Percentiles rank a stretch among this genome's conserved stretches.
phyloP scores from a whole-genome alignment of 345 rosid species.

The Pseudoturritis turrita region DNA sequence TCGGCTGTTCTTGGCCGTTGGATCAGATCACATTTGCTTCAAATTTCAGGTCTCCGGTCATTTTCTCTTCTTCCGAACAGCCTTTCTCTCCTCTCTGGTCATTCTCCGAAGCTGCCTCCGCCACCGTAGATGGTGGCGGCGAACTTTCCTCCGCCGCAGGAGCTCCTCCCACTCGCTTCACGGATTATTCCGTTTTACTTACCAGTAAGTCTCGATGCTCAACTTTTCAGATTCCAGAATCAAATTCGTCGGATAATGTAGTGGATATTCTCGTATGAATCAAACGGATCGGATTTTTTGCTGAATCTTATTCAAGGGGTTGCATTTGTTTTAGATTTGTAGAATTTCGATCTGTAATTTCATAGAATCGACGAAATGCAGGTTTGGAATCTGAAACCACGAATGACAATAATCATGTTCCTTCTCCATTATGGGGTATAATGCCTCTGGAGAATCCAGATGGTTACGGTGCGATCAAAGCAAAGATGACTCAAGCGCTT shows the following conservation, averaged over 20 bases:
- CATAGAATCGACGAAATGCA: slow-evolving; percentile 26
- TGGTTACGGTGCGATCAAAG: slow-evolving; percentile 58
- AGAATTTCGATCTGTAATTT: not conserved
- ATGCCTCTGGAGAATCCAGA: slow-evolving; percentile 61
- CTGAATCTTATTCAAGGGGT: not conserved
- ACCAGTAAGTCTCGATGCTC: slow-evolving; percentile 46
- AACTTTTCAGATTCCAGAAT: no score
- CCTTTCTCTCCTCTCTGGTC: slow-evolving; percentile 95
- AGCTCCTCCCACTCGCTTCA: slow-evolving; percentile 30
- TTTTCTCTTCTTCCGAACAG: slow-evolving; percentile 52
- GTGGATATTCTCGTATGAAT: slow-evolving; percentile 20
- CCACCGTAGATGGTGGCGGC: slow-evolving; percentile 26
- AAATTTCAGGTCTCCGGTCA: slow-evolving; percentile 52
- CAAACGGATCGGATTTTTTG: not conserved
- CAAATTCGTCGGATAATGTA: slow-evolving; percentile 6
- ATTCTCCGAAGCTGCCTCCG: slow-evolving; percentile 48
- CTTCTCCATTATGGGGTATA: slow-evolving; percentile 48
- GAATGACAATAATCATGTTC: slow-evolving; percentile 36
- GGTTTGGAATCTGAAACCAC: slow-evolving; percentile 39
- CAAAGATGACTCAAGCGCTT: slow-evolving; percentile 84
- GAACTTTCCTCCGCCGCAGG: slow-evolving; percentile 30
- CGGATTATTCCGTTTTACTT: slow-evolving; percentile 46
- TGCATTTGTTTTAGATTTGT: not conserved
- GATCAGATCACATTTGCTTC: slow-evolving; percentile 58
- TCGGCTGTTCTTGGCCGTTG: slow-evolving; percentile 62